Percentiles rank a stretch among this genome's conserved stretches.
Evolutionary conservation across 2,329 filamentous ascomycete genomes (phyloP).

Genomic region (Chaetomiaceae sp.): DNA sequence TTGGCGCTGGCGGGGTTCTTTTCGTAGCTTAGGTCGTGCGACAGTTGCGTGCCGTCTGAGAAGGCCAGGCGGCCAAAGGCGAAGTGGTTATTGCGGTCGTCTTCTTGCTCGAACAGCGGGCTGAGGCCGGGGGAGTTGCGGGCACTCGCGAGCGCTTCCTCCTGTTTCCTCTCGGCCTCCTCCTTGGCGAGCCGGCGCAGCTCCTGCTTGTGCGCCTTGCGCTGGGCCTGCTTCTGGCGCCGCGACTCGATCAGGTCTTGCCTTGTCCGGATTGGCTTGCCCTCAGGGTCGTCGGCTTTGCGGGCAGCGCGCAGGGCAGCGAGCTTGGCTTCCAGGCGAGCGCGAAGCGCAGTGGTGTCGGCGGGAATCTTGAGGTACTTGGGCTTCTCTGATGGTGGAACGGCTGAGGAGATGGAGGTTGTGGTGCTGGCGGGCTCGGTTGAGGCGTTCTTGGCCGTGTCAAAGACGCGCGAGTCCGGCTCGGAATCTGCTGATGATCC

Average conservation of each 20-base stretch:
- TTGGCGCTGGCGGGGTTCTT: conserved; percentile 44
- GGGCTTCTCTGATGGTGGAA: conserved; percentile 55
- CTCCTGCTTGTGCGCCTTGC: conserved; percentile 86
- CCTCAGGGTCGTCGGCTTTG: conserved; percentile 81
- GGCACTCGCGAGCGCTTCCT: conserved; percentile 56
- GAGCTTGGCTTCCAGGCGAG: conserved; percentile 76
- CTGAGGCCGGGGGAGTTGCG: conserved; percentile 58
- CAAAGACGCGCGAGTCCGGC: conserved; percentile 58
- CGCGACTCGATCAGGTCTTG: conserved; percentile 90
- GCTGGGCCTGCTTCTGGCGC: conserved; percentile 79
- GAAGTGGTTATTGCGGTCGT: conserved; percentile 60
- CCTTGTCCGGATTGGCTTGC: conserved; percentile 76
- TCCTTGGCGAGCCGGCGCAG: conserved; percentile 70
- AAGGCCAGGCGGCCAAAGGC: conserved; percentile 91
- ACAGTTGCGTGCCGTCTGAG: conserved; percentile 74
- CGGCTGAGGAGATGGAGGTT: conserved; percentile 66
- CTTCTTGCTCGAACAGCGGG: conserved; percentile 48
- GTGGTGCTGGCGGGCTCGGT: conserved; percentile 51
- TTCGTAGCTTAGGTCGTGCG: conserved; percentile 64
- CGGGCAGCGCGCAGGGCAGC: conserved; percentile 78
- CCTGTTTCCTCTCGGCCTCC: conserved; percentile 67
- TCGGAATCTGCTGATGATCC: conserved; percentile 42
- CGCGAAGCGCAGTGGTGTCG: conserved; percentile 70
- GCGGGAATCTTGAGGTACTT: conserved; percentile 64
- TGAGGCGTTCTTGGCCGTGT: conserved; percentile 41